Evolutionary conservation across 2,329 filamentous ascomycete species (phyloP), one percentile per base, ranked within the genome.

Genomic region (Rhynchosporium agropyri): DNA sequence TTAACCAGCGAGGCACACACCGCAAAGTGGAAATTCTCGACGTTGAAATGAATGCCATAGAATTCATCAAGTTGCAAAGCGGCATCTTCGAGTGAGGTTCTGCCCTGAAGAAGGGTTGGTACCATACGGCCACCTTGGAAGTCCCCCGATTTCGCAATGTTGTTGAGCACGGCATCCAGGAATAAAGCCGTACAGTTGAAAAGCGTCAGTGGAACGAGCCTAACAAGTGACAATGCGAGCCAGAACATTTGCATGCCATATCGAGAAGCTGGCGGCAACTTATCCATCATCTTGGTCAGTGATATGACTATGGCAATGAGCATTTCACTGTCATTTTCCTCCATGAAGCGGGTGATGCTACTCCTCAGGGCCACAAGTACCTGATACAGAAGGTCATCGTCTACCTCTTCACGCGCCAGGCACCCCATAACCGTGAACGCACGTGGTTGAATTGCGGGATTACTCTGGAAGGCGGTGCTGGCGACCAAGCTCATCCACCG

Each of bases 401-500:
- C 87, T 1, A 90, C 87, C 72, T 89, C 87, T 70, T 89, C 87
- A n/a, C 86, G 80, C 29, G 87, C 87, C 9, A 90, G 76, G 68
- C 86, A 89, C 13, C 87, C 87, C 87, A 90, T 89, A 46, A 89
- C 87, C 1, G 86, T 83, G 69, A 90, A 90, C 1, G 87, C 87
- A 26, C 85, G 79, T 5, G 87, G 86, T 67, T 90, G 87, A 61
- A 90, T 87, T 2, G 87, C 86, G 8, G 87, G 87, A 70, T 90
- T 90, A 71, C 87, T 89, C 71, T 90, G 87, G 72, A 90, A 90
- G 0, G 87, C 87, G 9, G 87, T 90, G 71, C 87, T 90, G 15
- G 87, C 86, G 45, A 90, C 86, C 28, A 90, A 77, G 69, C 86
- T 89, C 87, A 90, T 89, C 87, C 87, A 90, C 26, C 87, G 82